Base-by-base conservation (phyloP, 2,329 filamentous ascomycete species). In the Tolypocladium nubicola region DNA sequence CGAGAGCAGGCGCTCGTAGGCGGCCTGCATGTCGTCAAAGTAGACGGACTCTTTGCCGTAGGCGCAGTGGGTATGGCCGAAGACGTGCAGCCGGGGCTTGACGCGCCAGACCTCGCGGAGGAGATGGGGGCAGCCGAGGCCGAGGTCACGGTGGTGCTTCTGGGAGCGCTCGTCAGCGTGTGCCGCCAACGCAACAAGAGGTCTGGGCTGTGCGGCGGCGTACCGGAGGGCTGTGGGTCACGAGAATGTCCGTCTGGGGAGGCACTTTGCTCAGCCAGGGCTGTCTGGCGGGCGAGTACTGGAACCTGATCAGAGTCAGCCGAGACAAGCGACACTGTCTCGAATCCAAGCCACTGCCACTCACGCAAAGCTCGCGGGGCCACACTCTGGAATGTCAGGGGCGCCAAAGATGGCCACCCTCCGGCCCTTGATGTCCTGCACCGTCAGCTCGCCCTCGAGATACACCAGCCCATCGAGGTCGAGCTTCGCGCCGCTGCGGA, bases 61-160 rank as follows among this genome's bases (percentile, higher is more conserved):
- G 10, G 84, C 88, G 66, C 80, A 87, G 73, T 96, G 91, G 30
- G 92, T 81, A 71, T 96, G 91, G 1, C 90, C 91, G 68, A 94
- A 96, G 53, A 96, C 80, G 70, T 96, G 90, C 16, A 96, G 74
- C 14, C 76, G 76, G 0, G 91, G 91, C 60, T 82, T 84, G 13
- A 90, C 83, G 40, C 87, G 82, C 84, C 87, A 89, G 21, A 88
- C 71, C 66, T 95, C 90, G 16, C 77, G 72, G 7, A 93, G 77
- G 7, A 96, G 78, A 57, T 82, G 79, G 8, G 84, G 81, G 62
- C 88, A 92, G 57, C 89, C 90, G 50, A 90, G 74, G 3, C 79
- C 83, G 54, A 84, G 79, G 62, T 87, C 87, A 39, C 85, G 76
- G 67, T 96, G 89, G 66, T 84, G 78, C 68, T 83, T 83, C 78